Percentiles rank a stretch among this genome's conserved stretches.
phyloP scores from a whole-genome alignment of 768 basidiomycete species.

The Sporobolomyces roseus region DNA sequence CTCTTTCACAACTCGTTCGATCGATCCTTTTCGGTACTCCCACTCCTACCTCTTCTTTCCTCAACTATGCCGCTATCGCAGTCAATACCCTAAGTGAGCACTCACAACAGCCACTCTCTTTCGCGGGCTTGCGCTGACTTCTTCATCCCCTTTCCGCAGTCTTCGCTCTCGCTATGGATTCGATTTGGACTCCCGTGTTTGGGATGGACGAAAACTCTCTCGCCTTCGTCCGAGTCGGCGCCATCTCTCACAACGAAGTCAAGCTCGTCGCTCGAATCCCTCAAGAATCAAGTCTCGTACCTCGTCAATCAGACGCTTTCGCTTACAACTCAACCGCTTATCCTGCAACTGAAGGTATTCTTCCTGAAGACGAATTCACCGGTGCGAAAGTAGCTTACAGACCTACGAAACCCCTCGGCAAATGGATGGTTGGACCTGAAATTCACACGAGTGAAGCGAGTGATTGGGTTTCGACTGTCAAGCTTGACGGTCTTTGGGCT shows the following conservation, averaged over 20 bases:
- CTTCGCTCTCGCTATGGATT: conserved; percentile 53
- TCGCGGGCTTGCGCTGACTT: too few relatives aligned
- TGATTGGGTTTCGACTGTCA: conserved; percentile 49
- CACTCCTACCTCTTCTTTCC: conserved; percentile 15
- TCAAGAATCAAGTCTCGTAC: conserved; percentile 20
- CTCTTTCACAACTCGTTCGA: conserved; percentile 7
- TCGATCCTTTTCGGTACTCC: conserved; percentile 25
- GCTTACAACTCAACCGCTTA: conserved; percentile 19
- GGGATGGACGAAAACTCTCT: conserved; percentile 57
- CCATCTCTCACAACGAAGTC: conserved; percentile 61
- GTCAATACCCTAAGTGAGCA: too few relatives aligned
- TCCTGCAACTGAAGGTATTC: conserved; percentile 32
- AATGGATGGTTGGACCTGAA: conserved; percentile 39
- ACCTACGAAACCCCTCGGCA: conserved; percentile 39
- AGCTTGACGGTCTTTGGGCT: conserved; percentile 63
- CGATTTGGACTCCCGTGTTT: conserved; percentile 58
- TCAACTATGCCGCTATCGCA: conserved; percentile 43
- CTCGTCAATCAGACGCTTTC: conserved; percentile 12
- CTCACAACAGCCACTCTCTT: too few relatives aligned
- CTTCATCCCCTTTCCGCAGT: conserved; percentile 32
- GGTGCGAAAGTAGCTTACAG: conserved; percentile 43
- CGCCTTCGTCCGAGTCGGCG: conserved; percentile 66
- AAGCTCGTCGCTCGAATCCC: conserved; percentile 67
- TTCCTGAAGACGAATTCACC: conserved; percentile 26
- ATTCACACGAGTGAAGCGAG: conserved; percentile 22